Percentiles rank a stretch among this genome's conserved stretches.
phyloP scores from a whole-genome alignment of 352 stramenopile species.

The Thraustotheca clavata region DNA sequence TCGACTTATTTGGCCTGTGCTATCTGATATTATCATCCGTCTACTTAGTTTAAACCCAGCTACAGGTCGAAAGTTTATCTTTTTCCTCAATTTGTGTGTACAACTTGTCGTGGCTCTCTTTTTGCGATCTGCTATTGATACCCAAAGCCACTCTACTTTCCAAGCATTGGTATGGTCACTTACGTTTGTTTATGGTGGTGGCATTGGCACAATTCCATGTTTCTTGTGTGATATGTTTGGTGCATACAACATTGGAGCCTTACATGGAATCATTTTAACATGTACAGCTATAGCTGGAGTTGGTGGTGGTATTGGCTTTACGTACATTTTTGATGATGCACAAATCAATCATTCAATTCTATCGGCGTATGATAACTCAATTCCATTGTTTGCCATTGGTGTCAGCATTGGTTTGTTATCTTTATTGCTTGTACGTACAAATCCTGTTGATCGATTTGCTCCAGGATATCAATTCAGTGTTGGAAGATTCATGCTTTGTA shows the following conservation, averaged over 20 bases:
- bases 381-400: slow-evolving; percentile 54
- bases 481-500: neutral
- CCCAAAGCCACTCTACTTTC: slow-evolving; percentile 49
- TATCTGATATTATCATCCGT: slow-evolving; percentile 36
- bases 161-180: slow-evolving; percentile 53
- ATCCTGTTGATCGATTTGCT: slow-evolving; percentile 51
- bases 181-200: slow-evolving; percentile 36
- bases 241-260: slow-evolving; percentile 56
- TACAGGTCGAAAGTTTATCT: slow-evolving; percentile 40
- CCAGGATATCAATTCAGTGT: slow-evolving; percentile 48
- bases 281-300: slow-evolving; percentile 68
- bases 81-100: slow-evolving; percentile 44
- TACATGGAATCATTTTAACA: slow-evolving; percentile 67
- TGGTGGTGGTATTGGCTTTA: slow-evolving; percentile 63
- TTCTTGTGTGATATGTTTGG: slow-evolving; percentile 24
- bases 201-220: slow-evolving; percentile 23
- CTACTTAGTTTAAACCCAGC: slow-evolving; percentile 38
- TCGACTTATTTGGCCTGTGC: slow-evolving; percentile 34
- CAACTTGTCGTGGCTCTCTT: slow-evolving; percentile 55
- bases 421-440: slow-evolving; percentile 55
- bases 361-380: slow-evolving; percentile 54
- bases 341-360: slow-evolving; percentile 18
- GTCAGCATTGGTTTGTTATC: slow-evolving; percentile 44
- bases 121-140: slow-evolving; percentile 45
- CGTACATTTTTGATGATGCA: slow-evolving; percentile 33